Evolutionary conservation across 225 moss, liverwort and hornwort genomes (phyloP), one percentile per base, ranked within the genome.

Genomic region (Asterella californica): DNA sequence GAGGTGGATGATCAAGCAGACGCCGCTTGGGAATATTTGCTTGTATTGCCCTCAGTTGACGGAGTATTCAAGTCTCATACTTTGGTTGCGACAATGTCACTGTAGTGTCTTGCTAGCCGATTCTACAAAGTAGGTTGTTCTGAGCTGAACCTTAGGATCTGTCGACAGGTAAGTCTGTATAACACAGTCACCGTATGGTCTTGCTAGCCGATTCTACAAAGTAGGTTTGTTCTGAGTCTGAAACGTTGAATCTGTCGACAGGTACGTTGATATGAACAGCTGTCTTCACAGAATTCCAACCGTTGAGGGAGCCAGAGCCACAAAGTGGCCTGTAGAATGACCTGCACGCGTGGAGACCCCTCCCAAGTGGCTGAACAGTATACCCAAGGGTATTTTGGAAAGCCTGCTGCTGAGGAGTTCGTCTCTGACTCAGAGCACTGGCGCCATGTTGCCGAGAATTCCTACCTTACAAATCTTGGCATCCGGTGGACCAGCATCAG

Each of bases 261-360:
- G 95, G 93, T 87, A 93, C 79, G 90, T 93, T 25, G 89, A 79
- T 64, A 96, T 94, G 92, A 90, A 90, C 7, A 80, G 88, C 63
- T 96, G 96, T 81, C 76, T 96, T 50, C 92, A 94, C 70, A 90
- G 89, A 73, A 90, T 96, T 66, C 94, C 94, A 7, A 66, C 71
- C 60, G 89, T 82, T 62, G 86, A 86, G 22, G 72, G 77, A 79
- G 79, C 78, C 69, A 81, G 92, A 80, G 81, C 86, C 79, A 63
- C 85, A 66, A 53, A 82, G 37, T 92, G 94, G 96, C 96, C 96
- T 55, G 84, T 59, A 33, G 84, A 90, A 38, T 96, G 94, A 92
- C 94, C 96, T 72, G 30, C 32, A 1, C 84, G 92, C 72, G 70
- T 91, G 79, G 89, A 84, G 66, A 77, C 81, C 12, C 79, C 87